Percentiles rank a stretch among this genome's conserved stretches.
Evolutionary conservation across 1,284 basidiomycete species (phyloP).

Genomic region (Sanguinoderma infundibulare): DNA sequence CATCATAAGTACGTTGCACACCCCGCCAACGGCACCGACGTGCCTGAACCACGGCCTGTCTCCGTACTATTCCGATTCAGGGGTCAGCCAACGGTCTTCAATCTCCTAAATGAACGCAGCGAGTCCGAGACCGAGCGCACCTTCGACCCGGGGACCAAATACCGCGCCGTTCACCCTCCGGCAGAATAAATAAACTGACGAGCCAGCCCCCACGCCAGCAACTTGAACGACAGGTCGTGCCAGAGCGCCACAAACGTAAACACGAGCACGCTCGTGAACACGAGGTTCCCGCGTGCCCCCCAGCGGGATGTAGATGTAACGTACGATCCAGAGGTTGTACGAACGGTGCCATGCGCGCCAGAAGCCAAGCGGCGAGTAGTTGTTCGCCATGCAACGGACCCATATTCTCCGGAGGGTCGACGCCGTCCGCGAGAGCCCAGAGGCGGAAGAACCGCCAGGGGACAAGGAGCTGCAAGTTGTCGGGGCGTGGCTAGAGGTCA

Average conservation of each 20-base stretch:
- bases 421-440: conserved; percentile 89
- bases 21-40: conserved; percentile 82
- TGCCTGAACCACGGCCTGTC: conserved; percentile 84
- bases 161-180: conserved; percentile 75
- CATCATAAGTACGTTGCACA: conserved; percentile 90
- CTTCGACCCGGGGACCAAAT: conserved; percentile 64
- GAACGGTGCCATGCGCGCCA: conserved; percentile 97
- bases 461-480: conserved; percentile 84
- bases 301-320: conserved; percentile 96
- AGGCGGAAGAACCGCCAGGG: conserved; percentile 98
- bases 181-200: conserved; percentile 88
- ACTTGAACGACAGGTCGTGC: conserved; percentile 91
- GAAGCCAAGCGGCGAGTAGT: conserved; percentile 93
- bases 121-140: conserved; percentile 44
- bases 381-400: conserved; percentile 98
- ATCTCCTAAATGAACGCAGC: too few species aligned
- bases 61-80: conserved; percentile 59
- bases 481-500: too few species aligned
- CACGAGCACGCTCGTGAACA: conserved; percentile 78
- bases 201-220: conserved; percentile 99
- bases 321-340: conserved; percentile 95
- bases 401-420: conserved; percentile 99
- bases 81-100: too few species aligned
- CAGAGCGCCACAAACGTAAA: conserved; percentile 99
- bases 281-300: conserved; percentile 76